Evolutionary conservation across 208 protist species (phyloP).

Genomic region (Trypanosoma congolense): DNA sequence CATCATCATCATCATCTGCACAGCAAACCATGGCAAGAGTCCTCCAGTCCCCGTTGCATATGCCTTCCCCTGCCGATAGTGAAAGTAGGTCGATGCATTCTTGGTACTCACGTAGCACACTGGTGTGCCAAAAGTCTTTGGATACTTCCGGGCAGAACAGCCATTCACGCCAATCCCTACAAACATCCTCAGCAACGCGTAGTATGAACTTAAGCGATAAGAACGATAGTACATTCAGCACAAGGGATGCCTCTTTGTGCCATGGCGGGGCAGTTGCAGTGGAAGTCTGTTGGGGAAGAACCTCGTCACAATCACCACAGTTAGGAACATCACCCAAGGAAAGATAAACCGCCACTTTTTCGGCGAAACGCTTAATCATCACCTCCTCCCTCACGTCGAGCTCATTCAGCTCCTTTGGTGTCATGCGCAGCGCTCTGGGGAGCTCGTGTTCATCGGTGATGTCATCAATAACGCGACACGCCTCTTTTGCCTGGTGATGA

Average conservation of each 20-base stretch:
- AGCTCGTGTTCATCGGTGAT: constrained; percentile 37
- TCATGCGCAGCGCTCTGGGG: constrained; percentile 27
- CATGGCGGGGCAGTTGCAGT: constrained; percentile 7
- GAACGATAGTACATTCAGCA: constrained; percentile 61
- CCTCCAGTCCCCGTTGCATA: constrained; percentile 63
- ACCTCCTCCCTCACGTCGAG: constrained; percentile 29
- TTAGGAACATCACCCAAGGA: neutral
- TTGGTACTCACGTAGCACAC: constrained; percentile 73
- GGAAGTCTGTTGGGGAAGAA: neutral
- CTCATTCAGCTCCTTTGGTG: constrained; percentile 23
- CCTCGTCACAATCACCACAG: neutral
- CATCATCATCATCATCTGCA: constrained; percentile 18
- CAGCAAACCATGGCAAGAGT: constrained; percentile 71
- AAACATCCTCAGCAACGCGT: constrained; percentile 54
- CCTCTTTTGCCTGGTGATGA: constrained; percentile 30
- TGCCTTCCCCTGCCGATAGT: constrained; percentile 29
- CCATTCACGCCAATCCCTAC: constrained; percentile 55
- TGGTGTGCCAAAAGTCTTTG: constrained; percentile 61
- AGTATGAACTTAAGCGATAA: constrained; percentile 51
- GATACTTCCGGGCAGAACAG: constrained; percentile 39
- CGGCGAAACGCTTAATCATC: constrained; percentile 43
- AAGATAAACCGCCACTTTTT: constrained; percentile 25
- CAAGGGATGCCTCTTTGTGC: constrained; percentile 29
- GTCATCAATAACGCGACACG: constrained; percentile 36
- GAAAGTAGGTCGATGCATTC: constrained; percentile 32